These are phyloP conservation scores for Neurospora africana DNA, from an alignment of 495 filamentous ascomycete species.

Conservation along the genomic window DNA sequence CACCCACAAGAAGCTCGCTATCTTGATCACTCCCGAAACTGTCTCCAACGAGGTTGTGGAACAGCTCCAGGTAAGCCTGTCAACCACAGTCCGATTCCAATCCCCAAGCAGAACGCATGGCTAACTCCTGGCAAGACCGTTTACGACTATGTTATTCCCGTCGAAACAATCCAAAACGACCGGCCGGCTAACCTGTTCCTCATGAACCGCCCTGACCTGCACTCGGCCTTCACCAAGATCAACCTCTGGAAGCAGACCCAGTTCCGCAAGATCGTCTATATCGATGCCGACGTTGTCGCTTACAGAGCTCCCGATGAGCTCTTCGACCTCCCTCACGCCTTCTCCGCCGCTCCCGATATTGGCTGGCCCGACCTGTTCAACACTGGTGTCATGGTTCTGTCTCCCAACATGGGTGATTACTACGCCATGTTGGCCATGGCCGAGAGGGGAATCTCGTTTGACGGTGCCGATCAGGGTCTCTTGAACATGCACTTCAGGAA, in stretches of 20 bases:
- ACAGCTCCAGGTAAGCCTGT: constrained; percentile 53
- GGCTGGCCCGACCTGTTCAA: constrained; percentile 99
- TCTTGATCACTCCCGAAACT: constrained; percentile 68
- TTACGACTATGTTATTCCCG: constrained; percentile 83
- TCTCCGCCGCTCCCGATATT: constrained; percentile 88
- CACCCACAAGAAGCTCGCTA: constrained; percentile 74
- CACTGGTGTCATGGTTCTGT: constrained; percentile 85
- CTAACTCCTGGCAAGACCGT: constrained; percentile 38
- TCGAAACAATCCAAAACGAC: constrained; percentile 63
- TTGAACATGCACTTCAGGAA: constrained; percentile 88
- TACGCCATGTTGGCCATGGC: constrained; percentile 75
- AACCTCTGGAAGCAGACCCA: constrained; percentile 86
- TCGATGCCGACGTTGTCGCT: constrained; percentile 84
- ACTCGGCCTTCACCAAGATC: constrained; percentile 92
- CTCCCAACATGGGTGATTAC: constrained; percentile 79
- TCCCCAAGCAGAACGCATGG: not conserved
- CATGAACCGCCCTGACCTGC: constrained; percentile 84
- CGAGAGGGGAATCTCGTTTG: constrained; percentile 79
- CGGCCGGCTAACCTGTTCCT: constrained; percentile 75
- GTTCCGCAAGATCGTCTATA: constrained; percentile 81
- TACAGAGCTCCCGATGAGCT: constrained; percentile 87
- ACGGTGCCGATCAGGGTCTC: constrained; percentile 93
- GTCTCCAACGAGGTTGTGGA: constrained; percentile 61
- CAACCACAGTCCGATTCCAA: constrained; percentile 2
- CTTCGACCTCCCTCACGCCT: constrained; percentile 61